Evolutionary conservation across 1,284 basidiomycete genomes (phyloP).

Genomic region (Meripilus lineatus): DNA sequence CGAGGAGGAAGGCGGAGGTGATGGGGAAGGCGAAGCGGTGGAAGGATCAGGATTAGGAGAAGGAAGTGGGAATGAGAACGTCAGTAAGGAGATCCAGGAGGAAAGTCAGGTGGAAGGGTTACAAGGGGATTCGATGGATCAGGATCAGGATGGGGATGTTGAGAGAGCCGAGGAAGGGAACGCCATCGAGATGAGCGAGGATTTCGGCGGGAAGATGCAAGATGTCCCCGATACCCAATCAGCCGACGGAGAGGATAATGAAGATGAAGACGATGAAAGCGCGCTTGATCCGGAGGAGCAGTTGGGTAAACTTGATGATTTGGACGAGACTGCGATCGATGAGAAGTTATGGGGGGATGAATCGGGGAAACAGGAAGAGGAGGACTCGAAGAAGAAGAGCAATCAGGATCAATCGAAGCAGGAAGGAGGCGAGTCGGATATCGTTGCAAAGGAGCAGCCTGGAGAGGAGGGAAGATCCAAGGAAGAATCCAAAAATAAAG

Average conservation of each 20-base stretch:
- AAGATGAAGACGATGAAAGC: conserved; percentile 48
- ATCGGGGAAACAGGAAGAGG: conserved; percentile 42
- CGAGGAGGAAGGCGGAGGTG: conserved; percentile 46
- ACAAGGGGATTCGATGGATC: conserved; percentile 66
- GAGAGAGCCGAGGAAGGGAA: conserved; percentile 61
- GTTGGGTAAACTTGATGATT: conserved; percentile 79
- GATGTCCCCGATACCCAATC: conserved; percentile 67
- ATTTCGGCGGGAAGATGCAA: conserved; percentile 80
- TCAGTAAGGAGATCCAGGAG: conserved; percentile 91
- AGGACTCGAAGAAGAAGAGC: conserved; percentile 48
- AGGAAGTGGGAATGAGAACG: conserved; percentile 80
- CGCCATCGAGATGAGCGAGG: conserved; percentile 71
- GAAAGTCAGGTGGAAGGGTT: conserved; percentile 97
- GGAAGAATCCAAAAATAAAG: conserved; percentile 33
- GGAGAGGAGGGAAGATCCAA: conserved; percentile 41
- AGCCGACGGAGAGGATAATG: conserved; percentile 47
- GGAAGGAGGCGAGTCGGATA: conserved; percentile 54
- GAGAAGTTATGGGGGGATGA: conserved; percentile 98
- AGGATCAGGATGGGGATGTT: conserved; percentile 41
- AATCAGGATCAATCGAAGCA: conserved; percentile 50
- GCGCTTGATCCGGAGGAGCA: conserved; percentile 75
- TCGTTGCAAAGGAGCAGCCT: conserved; percentile 80
- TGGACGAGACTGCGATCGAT: conserved; percentile 87
- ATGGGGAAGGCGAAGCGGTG: conserved; percentile 46
- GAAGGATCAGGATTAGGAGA: conserved; percentile 86